Percentiles rank a stretch among this genome's conserved stretches.
These are phyloP conservation scores for Sordariomycetes sp. DNA, from an alignment of 2,329 filamentous ascomycete species.

Conservation along the genomic window DNA sequence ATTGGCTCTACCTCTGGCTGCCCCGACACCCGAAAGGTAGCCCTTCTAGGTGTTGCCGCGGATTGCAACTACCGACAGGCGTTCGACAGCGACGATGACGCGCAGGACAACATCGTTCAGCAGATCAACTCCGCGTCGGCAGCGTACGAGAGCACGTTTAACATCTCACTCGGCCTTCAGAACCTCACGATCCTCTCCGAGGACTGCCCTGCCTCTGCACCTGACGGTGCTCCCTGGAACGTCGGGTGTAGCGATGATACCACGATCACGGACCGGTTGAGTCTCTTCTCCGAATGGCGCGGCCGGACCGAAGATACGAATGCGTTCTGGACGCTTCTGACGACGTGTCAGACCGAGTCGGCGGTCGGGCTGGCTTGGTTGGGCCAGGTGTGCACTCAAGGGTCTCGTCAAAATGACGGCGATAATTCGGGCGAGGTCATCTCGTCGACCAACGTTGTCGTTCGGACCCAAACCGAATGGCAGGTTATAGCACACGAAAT, in stretches of 20 bases:
- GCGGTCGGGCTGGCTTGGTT: slow-evolving; percentile 92
- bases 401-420: slow-evolving; percentile 40
- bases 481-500: slow-evolving; percentile 92
- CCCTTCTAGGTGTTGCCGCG: slow-evolving; percentile 81
- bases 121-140: slow-evolving; percentile 80
- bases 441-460: slow-evolving; percentile 80
- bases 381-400: slow-evolving; percentile 66
- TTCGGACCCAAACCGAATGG: slow-evolving; percentile 77
- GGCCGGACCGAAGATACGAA: slow-evolving; percentile 67
- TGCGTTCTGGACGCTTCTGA: slow-evolving; percentile 88
- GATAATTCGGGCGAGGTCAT: slow-evolving; percentile 53
- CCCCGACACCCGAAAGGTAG: slow-evolving; percentile 81
- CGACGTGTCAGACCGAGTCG: slow-evolving; percentile 67
- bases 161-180: slow-evolving; percentile 82
- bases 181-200: slow-evolving; percentile 71
- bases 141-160: slow-evolving; percentile 84
- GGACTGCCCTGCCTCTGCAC: slow-evolving; percentile 61
- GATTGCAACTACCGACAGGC: slow-evolving; percentile 78
- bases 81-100: slow-evolving; percentile 52
- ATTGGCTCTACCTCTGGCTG: slow-evolving; percentile 82
- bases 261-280: slow-evolving; percentile 68
- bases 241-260: slow-evolving; percentile 53
- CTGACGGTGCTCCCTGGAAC: slow-evolving; percentile 72
- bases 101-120: slow-evolving; percentile 65
- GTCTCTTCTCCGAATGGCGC: slow-evolving; percentile 82